A percentile compares a stretch with the other conserved stretches of the same genome.
Evolutionary conservation across 345 rosid genomes (phyloP).

Genomic region (Heritiera fomes): DNA sequence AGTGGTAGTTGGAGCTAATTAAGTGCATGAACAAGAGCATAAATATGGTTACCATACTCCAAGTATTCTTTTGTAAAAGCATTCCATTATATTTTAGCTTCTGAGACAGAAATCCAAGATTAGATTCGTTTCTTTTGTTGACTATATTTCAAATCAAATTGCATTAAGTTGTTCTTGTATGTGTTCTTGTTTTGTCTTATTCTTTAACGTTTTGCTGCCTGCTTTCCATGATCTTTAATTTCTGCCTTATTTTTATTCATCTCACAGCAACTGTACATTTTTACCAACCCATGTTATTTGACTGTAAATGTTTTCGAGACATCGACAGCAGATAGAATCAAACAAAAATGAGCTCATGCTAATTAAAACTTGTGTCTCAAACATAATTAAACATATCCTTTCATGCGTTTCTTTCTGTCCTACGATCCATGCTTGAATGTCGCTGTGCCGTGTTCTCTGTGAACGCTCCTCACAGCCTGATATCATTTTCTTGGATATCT

Average conservation of each 20-base stretch:
- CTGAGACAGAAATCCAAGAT: not conserved
- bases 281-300: not conserved
- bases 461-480: not conserved
- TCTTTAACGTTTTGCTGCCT: not conserved
- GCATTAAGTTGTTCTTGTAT: not conserved
- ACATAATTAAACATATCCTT: slow-evolving; percentile 20
- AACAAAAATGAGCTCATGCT: not conserved
- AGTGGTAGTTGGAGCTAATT: not conserved
- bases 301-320: not conserved
- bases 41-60: not conserved
- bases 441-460: slow-evolving; percentile 9
- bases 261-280: not conserved
- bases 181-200: not conserved
- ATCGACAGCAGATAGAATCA: not conserved
- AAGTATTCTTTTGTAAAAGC: not conserved
- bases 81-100: not conserved
- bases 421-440: slow-evolving; percentile 16
- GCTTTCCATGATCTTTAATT: not conserved
- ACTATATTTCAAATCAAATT: not conserved
- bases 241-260: not conserved
- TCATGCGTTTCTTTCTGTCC: not conserved
- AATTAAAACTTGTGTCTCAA: not conserved
- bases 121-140: slow-evolving; percentile 1
- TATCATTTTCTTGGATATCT: slow-evolving; percentile 8
- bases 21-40: slow-evolving; percentile 13